Conservation (phyloP, 441 rosid genomes). For the Adansonia gregorii region DNA sequence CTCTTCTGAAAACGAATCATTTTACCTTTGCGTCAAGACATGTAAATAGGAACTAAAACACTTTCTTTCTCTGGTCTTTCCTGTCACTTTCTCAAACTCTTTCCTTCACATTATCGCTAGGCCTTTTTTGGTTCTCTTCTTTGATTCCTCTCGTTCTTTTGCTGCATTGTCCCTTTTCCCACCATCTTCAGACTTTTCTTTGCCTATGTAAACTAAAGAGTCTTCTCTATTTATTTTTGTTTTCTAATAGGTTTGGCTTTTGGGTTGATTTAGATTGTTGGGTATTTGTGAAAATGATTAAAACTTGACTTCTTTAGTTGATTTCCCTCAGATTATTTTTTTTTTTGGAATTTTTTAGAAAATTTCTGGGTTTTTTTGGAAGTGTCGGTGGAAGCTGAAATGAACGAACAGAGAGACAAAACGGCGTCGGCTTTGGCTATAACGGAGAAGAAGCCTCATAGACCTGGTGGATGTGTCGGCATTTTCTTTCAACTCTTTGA, state of each 20-base stretch:
- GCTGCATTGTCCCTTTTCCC: slow-evolving; percentile 26
- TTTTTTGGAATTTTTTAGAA: slow-evolving; percentile 19
- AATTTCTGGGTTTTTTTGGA: slow-evolving; percentile 8
- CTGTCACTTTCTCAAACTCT: slow-evolving; percentile 31
- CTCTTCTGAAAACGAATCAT: slow-evolving; percentile 32
- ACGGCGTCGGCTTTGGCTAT: slow-evolving; percentile 57
- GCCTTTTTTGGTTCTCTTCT: background rate
- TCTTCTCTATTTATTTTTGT: slow-evolving; percentile 2
- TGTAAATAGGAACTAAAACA: slow-evolving; percentile 15
- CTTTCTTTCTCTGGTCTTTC: slow-evolving; percentile 19
- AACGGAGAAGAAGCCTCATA: slow-evolving; percentile 66
- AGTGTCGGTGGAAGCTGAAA: slow-evolving; percentile 50
- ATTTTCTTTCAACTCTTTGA: slow-evolving; percentile 87
- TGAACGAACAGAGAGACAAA: slow-evolving; percentile 48
- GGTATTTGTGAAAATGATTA: slow-evolving; percentile 24
- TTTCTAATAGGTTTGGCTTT: slow-evolving; percentile 11
- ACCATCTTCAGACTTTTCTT: background rate
- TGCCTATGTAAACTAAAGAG: background rate
- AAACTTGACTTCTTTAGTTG: slow-evolving; percentile 12
- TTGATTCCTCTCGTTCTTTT: slow-evolving; percentile 8
- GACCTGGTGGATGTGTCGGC: slow-evolving; percentile 83
- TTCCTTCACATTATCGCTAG: slow-evolving; percentile 27
- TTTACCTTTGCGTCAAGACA: slow-evolving; percentile 44
- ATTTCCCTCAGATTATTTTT: background rate
- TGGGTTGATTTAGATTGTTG: slow-evolving; percentile 27